Evolutionary conservation across 441 rosid genomes (phyloP).

Genomic region (Euphorbia schlechtendalii): DNA sequence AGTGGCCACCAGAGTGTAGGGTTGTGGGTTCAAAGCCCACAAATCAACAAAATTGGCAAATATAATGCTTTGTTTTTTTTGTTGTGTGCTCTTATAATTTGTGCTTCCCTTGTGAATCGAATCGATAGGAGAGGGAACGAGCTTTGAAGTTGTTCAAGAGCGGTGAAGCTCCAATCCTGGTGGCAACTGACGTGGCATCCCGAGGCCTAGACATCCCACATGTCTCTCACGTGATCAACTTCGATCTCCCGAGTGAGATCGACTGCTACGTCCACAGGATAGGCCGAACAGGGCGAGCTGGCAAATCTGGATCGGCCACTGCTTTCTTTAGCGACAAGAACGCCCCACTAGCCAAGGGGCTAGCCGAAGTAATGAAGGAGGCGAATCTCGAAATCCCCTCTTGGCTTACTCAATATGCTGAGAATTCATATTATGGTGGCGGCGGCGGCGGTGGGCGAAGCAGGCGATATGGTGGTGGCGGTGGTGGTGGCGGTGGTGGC

Average conservation of each 20-base stretch:
- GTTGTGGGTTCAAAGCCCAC: too few species aligned
- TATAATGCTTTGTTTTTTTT: too few species aligned
- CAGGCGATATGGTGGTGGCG: slow-evolving; percentile 17
- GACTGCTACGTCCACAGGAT: slow-evolving; percentile 53
- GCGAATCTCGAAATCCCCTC: slow-evolving; percentile 45
- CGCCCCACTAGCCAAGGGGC: slow-evolving; percentile 34
- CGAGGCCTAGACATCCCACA: slow-evolving; percentile 47
- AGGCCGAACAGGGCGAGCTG: slow-evolving; percentile 57
- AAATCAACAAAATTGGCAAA: too few species aligned
- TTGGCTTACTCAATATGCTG: slow-evolving; percentile 39
- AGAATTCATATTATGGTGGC: slow-evolving; percentile 18
- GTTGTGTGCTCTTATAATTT: neutral
- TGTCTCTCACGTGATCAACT: slow-evolving; percentile 52
- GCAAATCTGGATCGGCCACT: slow-evolving; percentile 48
- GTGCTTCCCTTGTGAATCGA: slow-evolving; percentile 13
- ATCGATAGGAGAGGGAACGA: slow-evolving; percentile 53
- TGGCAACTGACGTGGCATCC: slow-evolving; percentile 59
- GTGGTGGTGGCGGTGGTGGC: too few species aligned
- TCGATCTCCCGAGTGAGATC: slow-evolving; percentile 42
- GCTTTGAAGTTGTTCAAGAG: slow-evolving; percentile 43
- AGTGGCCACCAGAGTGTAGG: too few species aligned
- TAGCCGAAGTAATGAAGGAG: slow-evolving; percentile 42
- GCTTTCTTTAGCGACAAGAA: slow-evolving; percentile 49
- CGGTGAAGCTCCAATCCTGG: slow-evolving; percentile 42
- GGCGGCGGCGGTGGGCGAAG: slow-evolving; percentile 14